Percentiles rank a stretch among this genome's conserved stretches.
These are phyloP conservation scores for Tylopilus rubrobrunneus DNA, from an alignment of 768 basidiomycete genomes.

Conservation along the genomic window DNA sequence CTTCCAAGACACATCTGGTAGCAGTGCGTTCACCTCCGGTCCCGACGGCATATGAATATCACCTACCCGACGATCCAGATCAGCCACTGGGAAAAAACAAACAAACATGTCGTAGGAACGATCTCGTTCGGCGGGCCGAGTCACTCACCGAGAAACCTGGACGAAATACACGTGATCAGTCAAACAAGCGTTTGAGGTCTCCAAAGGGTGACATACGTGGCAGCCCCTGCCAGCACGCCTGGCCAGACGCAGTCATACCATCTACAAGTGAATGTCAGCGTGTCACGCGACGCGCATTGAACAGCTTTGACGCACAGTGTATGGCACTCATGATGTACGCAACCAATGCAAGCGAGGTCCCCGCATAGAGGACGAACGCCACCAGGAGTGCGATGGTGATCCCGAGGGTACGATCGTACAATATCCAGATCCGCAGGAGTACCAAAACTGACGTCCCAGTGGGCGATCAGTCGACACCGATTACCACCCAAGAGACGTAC, in stretches of 20 bases:
- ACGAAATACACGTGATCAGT: not conserved
- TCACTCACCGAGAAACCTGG: constrained; percentile 3
- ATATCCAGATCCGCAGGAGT: constrained; percentile 1
- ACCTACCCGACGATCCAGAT: not conserved
- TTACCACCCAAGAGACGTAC: not conserved
- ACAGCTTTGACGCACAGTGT: not conserved
- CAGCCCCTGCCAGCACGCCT: not conserved
- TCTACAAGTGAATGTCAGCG: not conserved
- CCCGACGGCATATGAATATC: not conserved
- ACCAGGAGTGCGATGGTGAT: not conserved
- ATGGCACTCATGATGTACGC: not conserved
- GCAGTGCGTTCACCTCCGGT: not conserved
- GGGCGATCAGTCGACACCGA: not conserved
- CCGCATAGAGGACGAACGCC: not conserved
- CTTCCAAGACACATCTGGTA: not conserved
- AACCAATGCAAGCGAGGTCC: not conserved
- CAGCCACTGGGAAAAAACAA: not conserved
- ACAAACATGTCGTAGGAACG: no score
- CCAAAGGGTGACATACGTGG: not conserved
- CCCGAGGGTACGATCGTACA: not conserved
- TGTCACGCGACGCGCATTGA: not conserved
- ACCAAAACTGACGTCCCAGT: not conserved
- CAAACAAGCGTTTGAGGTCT: not conserved
- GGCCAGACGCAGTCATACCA: no score
- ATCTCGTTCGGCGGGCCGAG: not conserved